Base-by-base conservation (phyloP, 1,284 basidiomycete genomes). In the Ganoderma lucidum region DNA sequence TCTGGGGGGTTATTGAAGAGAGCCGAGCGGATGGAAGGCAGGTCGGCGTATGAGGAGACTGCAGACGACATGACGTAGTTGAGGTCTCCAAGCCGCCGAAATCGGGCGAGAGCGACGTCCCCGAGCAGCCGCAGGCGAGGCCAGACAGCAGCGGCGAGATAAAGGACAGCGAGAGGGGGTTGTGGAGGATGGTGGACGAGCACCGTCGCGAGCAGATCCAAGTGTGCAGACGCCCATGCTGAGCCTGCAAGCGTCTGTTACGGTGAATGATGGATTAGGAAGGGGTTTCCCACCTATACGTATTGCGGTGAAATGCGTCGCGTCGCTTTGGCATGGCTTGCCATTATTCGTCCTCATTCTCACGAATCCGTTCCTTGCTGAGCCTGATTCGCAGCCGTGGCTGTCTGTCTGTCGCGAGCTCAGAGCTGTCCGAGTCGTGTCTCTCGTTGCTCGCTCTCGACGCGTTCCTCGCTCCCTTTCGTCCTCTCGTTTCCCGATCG, bases 31-130 rank as follows among this genome's bases (percentile, higher is more conserved):
- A n/a, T n/a, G n/a, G n/a, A n/a, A n/a, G n/a, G n/a, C n/a, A n/a
- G n/a, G n/a, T n/a, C n/a, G n/a, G n/a, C n/a, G n/a, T n/a, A n/a
- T n/a, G n/a, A n/a, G n/a, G n/a, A n/a, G n/a, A n/a, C n/a, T n/a
- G n/a, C n/a, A 70, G 87, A 86, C 77, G 80, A 79, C 80, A 82
- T 82, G 74, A 73, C 73, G 64, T 65, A 63, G 68, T 72, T 55
- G 44, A 62, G 70, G 55, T 63, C 39, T 65, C 63, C 64, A 48
- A 60, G 42, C 56, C 68, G 70, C 62, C 55, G 61, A 23, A 66
- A 62, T 53, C 19, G 32, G 63, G 61, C 63, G 58, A 23, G 23
- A 53, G 53, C 56, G 66, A 68, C 64, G 60, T 69, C 55, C 56
- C 68, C 70, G 59, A 28, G 45, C 62, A 61, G 63, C 65, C 48